Percentiles rank a stretch among this genome's conserved stretches.
These are phyloP conservation scores for Nevesoporus exiguus DNA, from an alignment of 768 basidiomycete genomes.

Conservation along the genomic window DNA sequence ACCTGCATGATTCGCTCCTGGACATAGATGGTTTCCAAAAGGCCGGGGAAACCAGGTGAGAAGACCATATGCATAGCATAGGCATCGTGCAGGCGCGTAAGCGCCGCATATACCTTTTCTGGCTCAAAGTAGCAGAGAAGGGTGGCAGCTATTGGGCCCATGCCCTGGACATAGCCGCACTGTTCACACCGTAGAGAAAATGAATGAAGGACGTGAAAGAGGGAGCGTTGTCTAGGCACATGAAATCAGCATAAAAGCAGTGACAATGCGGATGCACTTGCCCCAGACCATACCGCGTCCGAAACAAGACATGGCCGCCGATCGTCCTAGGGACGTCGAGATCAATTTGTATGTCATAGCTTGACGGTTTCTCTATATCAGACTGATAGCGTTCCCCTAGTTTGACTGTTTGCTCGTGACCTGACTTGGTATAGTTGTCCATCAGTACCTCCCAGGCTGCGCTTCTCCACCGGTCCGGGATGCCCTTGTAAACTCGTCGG, in stretches of 20 bases:
- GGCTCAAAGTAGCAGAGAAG: slow-evolving; percentile 92
- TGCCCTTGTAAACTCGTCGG: slow-evolving; percentile 85
- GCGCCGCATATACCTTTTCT: slow-evolving; percentile 77
- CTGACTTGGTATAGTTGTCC: slow-evolving; percentile 46
- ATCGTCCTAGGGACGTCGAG: slow-evolving; percentile 96
- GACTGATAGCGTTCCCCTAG: slow-evolving; percentile 55
- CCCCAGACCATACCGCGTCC: slow-evolving; percentile 95
- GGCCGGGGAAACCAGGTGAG: slow-evolving; percentile 90
- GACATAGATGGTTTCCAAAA: slow-evolving; percentile 93
- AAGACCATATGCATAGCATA: slow-evolving; percentile 89
- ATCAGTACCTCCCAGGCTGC: slow-evolving; percentile 90
- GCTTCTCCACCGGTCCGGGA: slow-evolving; percentile 93
- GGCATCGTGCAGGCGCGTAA: slow-evolving; percentile 85
- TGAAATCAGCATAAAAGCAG: slow-evolving; percentile 8
- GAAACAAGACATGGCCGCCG: slow-evolving; percentile 90
- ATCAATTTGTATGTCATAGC: slow-evolving; percentile 95
- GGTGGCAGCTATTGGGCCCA: slow-evolving; percentile 96
- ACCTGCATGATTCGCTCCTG: slow-evolving; percentile 86
- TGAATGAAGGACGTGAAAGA: slow-evolving; percentile 92
- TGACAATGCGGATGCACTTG: slow-evolving; percentile 38
- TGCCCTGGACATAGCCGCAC: slow-evolving; percentile 98
- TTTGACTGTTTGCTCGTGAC: slow-evolving; percentile 41
- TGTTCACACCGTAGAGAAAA: slow-evolving; percentile 81
- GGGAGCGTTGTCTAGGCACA: slow-evolving; percentile 72
- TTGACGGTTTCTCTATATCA: slow-evolving; percentile 73